These are phyloP conservation scores for Allium cepa DNA, from an alignment of 106 monocot genomes.

Conservation along the genomic window DNA sequence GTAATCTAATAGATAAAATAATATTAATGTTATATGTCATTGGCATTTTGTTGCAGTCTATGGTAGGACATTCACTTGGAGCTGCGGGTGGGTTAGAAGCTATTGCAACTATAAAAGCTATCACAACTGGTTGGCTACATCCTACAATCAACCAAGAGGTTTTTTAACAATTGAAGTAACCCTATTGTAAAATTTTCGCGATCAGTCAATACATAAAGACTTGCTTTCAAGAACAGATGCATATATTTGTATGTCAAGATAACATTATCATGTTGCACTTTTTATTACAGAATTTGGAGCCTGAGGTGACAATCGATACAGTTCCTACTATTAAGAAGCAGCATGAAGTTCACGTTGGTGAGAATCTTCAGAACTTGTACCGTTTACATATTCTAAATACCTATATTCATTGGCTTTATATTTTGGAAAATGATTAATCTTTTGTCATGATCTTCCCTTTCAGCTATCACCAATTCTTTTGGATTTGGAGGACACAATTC, in stretches of 20 bases:
- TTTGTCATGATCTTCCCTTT: neutral
- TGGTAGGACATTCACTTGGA: constrained; percentile 50
- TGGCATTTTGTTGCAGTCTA: constrained; percentile 17
- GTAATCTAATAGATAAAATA: no score
- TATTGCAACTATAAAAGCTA: constrained; percentile 49
- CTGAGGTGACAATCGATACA: constrained; percentile 30
- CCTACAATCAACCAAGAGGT: constrained; percentile 62
- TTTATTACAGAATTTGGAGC: constrained; percentile 25
- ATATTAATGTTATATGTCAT: neutral
- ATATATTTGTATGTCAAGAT: neutral
- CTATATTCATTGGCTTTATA: neutral
- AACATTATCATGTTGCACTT: neutral
- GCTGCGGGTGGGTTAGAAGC: constrained; percentile 56
- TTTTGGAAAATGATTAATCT: no score
- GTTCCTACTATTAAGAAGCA: constrained; percentile 24
- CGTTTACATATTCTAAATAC: neutral
- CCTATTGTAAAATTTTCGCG: no score
- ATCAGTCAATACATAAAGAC: no score
- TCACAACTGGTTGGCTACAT: constrained; percentile 52
- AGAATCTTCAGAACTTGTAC: neutral
- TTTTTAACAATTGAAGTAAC: neutral
- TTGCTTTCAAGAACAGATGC: no score
- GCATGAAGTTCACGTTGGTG: constrained; percentile 39
- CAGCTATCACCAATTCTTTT: constrained; percentile 12
- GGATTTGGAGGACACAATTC: constrained; percentile 16